Evolutionary conservation across 257 asterid species (phyloP).

Genomic region (Vinca minor): DNA sequence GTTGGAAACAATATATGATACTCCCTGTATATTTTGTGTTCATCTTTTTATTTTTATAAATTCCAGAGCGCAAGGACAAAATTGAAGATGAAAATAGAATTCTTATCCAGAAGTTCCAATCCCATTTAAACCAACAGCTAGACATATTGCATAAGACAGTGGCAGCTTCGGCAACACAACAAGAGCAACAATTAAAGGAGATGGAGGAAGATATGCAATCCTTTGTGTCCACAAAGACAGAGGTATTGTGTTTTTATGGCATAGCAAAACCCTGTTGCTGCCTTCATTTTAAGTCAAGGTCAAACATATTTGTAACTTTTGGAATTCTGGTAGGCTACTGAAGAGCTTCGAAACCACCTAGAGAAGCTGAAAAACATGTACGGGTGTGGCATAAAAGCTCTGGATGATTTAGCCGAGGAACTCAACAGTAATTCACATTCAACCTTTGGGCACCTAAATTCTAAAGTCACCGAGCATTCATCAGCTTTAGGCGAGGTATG

Average conservation of each 20-base stretch:
- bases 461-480: conserved; percentile 83
- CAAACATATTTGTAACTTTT: background rate
- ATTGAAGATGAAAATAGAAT: conserved; percentile 78
- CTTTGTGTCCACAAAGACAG: conserved; percentile 75
- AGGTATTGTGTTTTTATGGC: conserved; percentile 34
- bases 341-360: conserved; percentile 63
- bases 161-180: conserved; percentile 84
- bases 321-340: conserved; percentile 54
- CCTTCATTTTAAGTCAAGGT: conserved; percentile 7
- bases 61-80: conserved; percentile 86
- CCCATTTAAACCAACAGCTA: conserved; percentile 80
- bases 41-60: conserved; percentile 8
- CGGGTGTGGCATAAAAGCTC: conserved; percentile 70
- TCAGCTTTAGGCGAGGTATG: conserved; percentile 72
- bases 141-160: conserved; percentile 72
- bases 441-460: conserved; percentile 62
- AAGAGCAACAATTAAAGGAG: conserved; percentile 72
- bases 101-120: conserved; percentile 72
- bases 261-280: conserved; percentile 14
- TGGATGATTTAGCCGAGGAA: conserved; percentile 73
- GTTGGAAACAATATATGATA: background rate
- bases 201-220: conserved; percentile 97
- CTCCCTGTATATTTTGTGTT: conserved; percentile 8
- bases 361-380: conserved; percentile 66
- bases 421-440: conserved; percentile 63